Conservation (phyloP, 225 moss, liverwort and hornwort species). For the Thuidium tamariscinum region DNA sequence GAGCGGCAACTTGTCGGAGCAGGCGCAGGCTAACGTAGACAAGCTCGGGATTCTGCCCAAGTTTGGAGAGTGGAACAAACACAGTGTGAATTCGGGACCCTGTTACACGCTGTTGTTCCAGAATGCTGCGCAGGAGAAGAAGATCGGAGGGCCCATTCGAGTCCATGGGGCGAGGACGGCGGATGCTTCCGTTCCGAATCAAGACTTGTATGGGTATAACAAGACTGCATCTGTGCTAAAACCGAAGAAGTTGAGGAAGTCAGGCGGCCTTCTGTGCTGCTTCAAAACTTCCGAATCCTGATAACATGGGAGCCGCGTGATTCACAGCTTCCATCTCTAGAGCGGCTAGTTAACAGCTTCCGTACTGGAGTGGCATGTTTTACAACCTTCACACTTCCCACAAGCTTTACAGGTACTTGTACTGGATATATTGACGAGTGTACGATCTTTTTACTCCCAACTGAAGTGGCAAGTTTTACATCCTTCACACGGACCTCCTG, state of each 20-base stretch:
- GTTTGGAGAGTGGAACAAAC: constrained; percentile 74
- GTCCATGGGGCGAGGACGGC: not conserved
- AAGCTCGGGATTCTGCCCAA: constrained; percentile 24
- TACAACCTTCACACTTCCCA: not conserved
- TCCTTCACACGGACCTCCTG: not conserved
- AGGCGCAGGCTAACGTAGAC: not conserved
- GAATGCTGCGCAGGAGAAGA: constrained; percentile 61
- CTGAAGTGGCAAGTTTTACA: not conserved
- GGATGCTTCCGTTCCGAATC: not conserved
- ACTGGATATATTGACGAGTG: not conserved
- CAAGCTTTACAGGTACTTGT: not conserved
- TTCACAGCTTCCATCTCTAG: not conserved
- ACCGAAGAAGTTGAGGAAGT: not conserved
- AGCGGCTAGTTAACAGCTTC: not conserved
- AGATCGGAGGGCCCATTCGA: constrained; percentile 33
- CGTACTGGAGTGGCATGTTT: not conserved
- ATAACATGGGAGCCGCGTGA: not conserved
- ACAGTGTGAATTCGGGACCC: constrained; percentile 52
- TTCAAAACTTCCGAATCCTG: not conserved
- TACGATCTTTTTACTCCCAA: not conserved
- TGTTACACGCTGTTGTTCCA: constrained; percentile 80
- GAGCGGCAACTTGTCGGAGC: not conserved
- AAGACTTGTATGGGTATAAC: constrained; percentile 32
- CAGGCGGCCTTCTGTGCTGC: not conserved
- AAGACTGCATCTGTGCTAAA: not conserved